Evolutionary conservation across 208 protist species (phyloP).

Genomic region (Trypanosomatidae sp.): DNA sequence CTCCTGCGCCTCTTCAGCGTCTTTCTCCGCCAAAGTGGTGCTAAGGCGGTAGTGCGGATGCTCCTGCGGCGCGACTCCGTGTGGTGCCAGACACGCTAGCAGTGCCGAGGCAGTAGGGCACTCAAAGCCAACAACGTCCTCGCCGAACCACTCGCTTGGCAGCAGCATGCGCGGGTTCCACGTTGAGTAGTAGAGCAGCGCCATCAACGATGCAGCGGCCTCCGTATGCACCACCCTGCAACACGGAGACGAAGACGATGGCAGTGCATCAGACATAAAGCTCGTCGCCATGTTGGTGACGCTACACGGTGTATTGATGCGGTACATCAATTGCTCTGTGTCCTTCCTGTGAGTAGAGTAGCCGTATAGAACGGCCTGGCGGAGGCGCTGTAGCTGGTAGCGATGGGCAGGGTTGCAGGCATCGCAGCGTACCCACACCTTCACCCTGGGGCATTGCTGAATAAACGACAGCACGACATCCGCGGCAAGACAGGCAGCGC

Average conservation of each 20-base stretch:
- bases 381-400: constrained; percentile 50
- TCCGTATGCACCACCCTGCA: constrained; percentile 15
- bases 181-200: constrained; percentile 56
- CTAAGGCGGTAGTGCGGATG: constrained; percentile 15
- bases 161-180: constrained; percentile 31
- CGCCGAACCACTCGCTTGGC: constrained; percentile 81
- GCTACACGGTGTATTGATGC: constrained; percentile 13
- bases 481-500: constrained; percentile 31
- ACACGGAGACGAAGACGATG: not conserved
- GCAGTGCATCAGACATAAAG: not conserved
- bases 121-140: constrained; percentile 72
- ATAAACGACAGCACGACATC: constrained; percentile 43
- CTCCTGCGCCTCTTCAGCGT: not conserved
- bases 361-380: constrained; percentile 58
- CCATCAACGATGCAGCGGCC: constrained; percentile 34
- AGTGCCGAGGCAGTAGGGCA: constrained; percentile 41
- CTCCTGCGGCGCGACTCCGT: constrained; percentile 12
- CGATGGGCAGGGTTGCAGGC: constrained; percentile 47
- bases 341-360: constrained; percentile 13
- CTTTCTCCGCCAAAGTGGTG: not conserved
- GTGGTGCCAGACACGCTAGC: constrained; percentile 18
- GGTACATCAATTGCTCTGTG: constrained; percentile 5
- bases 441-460: constrained; percentile 17
- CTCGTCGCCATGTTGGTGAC: constrained; percentile 4
- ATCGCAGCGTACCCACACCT: constrained; percentile 82